These are phyloP conservation scores for Amanita fuliginea DNA, from an alignment of 768 basidiomycete genomes.

Conservation along the genomic window DNA sequence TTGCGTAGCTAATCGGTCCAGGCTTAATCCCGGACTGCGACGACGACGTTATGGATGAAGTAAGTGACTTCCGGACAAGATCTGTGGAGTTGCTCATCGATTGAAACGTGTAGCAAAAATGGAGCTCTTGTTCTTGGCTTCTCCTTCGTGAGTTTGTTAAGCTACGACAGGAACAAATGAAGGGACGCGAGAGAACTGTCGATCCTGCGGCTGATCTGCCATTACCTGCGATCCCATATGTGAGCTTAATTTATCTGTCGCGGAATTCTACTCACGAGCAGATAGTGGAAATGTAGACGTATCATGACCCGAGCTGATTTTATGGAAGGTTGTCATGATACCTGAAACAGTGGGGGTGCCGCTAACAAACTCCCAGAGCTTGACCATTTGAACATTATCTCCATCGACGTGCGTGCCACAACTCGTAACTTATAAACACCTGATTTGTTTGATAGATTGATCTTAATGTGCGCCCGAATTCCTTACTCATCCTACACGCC, in stretches of 20 bases:
- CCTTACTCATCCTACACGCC: constrained; percentile 63
- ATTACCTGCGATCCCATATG: constrained; percentile 56
- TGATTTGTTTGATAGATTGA: constrained; percentile 35
- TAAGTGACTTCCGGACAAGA: constrained; percentile 16
- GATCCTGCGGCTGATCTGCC: constrained; percentile 31
- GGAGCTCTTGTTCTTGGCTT: constrained; percentile 75
- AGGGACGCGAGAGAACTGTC: constrained; percentile 25
- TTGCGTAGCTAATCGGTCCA: constrained; percentile 9
- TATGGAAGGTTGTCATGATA: constrained; percentile 43
- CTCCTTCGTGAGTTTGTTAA: constrained; percentile 66
- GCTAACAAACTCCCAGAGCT: constrained; percentile 30
- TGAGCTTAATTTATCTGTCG: constrained; percentile 13
- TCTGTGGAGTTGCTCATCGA: neutral
- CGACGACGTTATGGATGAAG: constrained; percentile 87
- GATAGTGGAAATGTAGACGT: constrained; percentile 55
- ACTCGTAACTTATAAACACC: neutral
- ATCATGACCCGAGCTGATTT: constrained; percentile 84
- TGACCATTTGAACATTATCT: constrained; percentile 60
- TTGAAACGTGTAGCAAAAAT: constrained; percentile 48
- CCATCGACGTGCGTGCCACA: constrained; percentile 54
- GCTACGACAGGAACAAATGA: constrained; percentile 37
- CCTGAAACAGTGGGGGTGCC: neutral
- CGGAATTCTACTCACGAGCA: constrained; percentile 5
- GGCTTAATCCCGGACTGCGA: constrained; percentile 71
- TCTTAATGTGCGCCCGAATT: constrained; percentile 74